Conservation (phyloP, 208 protist genomes). For the Acanthamoeba castellanii region DNA sequence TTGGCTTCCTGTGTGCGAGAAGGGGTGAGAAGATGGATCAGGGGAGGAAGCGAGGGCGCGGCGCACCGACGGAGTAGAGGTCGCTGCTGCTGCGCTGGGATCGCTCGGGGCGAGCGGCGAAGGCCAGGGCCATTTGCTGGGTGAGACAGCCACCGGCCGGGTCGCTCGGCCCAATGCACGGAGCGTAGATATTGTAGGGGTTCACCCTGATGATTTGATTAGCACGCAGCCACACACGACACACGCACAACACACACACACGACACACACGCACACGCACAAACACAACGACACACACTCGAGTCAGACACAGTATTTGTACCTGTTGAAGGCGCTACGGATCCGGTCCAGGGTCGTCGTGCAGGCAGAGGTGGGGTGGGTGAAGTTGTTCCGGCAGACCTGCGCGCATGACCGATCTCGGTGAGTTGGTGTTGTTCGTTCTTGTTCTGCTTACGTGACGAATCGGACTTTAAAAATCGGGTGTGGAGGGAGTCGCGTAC, state of each 20-base stretch:
- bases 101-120: background rate
- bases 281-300: background rate
- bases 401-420: background rate
- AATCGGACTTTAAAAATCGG: background rate
- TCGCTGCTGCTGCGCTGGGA: background rate
- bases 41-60: too few species aligned
- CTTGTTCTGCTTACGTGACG: background rate
- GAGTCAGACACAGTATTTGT: background rate
- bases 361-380: background rate
- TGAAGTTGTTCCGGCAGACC: background rate
- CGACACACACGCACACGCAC: background rate
- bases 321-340: background rate
- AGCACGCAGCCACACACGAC: background rate
- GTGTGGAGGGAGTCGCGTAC: background rate
- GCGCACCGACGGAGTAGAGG: background rate
- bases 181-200: conserved; percentile 77
- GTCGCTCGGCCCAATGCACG: conserved; percentile 32
- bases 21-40: too few species aligned
- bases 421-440: too few species aligned
- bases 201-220: too few species aligned
- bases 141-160: background rate
- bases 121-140: background rate
- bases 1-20: background rate
- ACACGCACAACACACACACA: background rate
- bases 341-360: background rate